Percentiles rank a stretch among this genome's conserved stretches.
Conservation (phyloP, 129 eudicot species). For the Escallonia rubra region DNA sequence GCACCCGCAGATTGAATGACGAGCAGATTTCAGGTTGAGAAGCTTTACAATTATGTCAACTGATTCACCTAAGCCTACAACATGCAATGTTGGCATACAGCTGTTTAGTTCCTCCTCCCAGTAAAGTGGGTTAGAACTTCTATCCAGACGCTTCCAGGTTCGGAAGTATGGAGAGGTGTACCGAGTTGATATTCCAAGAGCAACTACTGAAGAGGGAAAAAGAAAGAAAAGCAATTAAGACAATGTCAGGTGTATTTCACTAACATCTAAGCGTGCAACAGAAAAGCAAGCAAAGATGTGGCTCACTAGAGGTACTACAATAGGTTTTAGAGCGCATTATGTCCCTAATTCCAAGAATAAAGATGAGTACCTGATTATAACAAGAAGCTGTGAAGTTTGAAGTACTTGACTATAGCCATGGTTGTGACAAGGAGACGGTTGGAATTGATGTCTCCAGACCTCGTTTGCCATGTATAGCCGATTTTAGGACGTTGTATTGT, state of each 20-base stretch:
- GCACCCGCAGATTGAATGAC: neutral
- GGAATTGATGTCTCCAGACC: conserved; percentile 75
- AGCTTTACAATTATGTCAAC: conserved; percentile 14
- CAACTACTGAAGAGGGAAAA: neutral
- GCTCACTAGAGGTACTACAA: too few relatives aligned
- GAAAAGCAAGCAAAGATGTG: neutral
- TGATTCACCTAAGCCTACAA: conserved; percentile 10
- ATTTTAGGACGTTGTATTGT: conserved; percentile 75
- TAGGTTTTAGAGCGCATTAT: neutral
- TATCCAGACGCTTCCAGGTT: neutral
- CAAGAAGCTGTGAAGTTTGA: neutral
- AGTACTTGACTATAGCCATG: conserved; percentile 37
- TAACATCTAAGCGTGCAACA: too few relatives aligned
- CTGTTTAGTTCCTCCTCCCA: neutral
- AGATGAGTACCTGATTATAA: conserved; percentile 23
- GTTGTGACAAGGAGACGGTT: conserved; percentile 63
- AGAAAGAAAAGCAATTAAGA: neutral
- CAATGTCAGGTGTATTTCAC: neutral
- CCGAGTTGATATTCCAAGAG: neutral
- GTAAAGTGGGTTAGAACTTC: neutral
- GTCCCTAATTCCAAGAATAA: neutral
- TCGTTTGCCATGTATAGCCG: conserved; percentile 73
- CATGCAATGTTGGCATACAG: neutral
- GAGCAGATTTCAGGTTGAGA: neutral
- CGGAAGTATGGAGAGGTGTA: neutral